These are phyloP conservation scores for Strobilomyces confusus DNA, from an alignment of 768 basidiomycete genomes.

Conservation along the genomic window DNA sequence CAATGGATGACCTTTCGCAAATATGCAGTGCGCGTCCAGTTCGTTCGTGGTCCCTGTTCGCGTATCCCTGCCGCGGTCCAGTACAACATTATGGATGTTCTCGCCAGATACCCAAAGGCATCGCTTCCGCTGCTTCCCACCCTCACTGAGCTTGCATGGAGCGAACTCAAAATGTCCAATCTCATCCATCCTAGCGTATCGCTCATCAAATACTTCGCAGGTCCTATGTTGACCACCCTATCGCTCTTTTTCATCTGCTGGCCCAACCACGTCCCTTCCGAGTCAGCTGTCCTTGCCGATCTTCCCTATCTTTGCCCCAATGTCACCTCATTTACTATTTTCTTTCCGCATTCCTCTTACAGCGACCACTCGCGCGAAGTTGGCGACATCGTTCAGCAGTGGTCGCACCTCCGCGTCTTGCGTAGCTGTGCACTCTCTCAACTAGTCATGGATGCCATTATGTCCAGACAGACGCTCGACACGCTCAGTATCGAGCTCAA, in stretches of 20 bases:
- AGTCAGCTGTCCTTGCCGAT: slow-evolving; percentile 18
- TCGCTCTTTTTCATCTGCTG: slow-evolving; percentile 24
- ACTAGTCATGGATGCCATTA: slow-evolving; percentile 18
- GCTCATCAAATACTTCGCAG: slow-evolving; percentile 24
- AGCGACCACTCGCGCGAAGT: slow-evolving; percentile 26
- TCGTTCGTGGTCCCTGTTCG: slow-evolving; percentile 22
- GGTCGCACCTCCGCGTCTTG: slow-evolving; percentile 17
- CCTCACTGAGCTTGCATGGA: slow-evolving; percentile 23
- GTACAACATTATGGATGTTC: slow-evolving; percentile 14
- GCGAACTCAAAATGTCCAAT: slow-evolving; percentile 22
- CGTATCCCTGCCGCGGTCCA: slow-evolving; percentile 14
- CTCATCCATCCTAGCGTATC: slow-evolving; percentile 21
- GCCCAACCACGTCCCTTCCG: slow-evolving; percentile 21
- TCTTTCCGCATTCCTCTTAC: slow-evolving; percentile 25
- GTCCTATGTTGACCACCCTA: slow-evolving; percentile 15
- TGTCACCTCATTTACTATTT: slow-evolving; percentile 23
- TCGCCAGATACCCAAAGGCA: slow-evolving; percentile 11
- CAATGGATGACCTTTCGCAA: slow-evolving; percentile 25
- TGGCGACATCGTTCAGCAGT: slow-evolving; percentile 20
- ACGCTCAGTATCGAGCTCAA: slow-evolving; percentile 27
- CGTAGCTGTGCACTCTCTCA: slow-evolving; percentile 21
- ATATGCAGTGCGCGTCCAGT: slow-evolving; percentile 24
- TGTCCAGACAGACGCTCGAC: slow-evolving; percentile 9
- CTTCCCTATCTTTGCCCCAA: slow-evolving; percentile 25
- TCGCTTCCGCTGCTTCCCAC: slow-evolving; percentile 25